phyloP scores from a whole-genome alignment of 164 flowering plant species.

The Vitis vinifera region ASM3070453v1 NC_081821.1:8792001-8792500 shows the following conservation, averaged over 20 bases:
- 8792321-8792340: no score
- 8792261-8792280: background rate
- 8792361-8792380: no score
- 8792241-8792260: background rate
- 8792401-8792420: no score
- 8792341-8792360: no score
- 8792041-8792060: constrained; percentile 78
- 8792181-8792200: constrained; percentile 44
- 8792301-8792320: no score
- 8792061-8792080: constrained; percentile 68
- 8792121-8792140: constrained; percentile 64
- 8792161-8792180: constrained; percentile 39
- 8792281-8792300: background rate
- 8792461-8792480: no score
- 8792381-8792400: no score
- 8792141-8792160: constrained; percentile 48
- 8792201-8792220: background rate
- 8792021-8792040: constrained; percentile 79
- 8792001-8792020: constrained; percentile 41
- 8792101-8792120: constrained; percentile 26
- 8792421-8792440: no score
- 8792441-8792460: no score
- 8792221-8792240: background rate
- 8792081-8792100: constrained; percentile 66
- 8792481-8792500: no score